Base-by-base conservation (phyloP, 352 stramenopile species). In the Aphanomyces cochlioides region DNA sequence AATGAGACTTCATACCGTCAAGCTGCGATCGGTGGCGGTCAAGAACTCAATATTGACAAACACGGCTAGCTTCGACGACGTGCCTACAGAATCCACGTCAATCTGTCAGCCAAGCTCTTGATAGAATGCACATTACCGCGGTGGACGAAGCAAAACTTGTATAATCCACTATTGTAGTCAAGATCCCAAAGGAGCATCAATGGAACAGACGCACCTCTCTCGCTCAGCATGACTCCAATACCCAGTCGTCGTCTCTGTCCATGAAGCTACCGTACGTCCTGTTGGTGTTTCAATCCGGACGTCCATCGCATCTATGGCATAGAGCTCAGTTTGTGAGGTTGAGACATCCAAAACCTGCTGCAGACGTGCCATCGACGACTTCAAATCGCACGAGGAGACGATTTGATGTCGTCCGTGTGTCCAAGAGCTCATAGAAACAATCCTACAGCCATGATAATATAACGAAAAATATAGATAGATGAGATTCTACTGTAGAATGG, bases 11-110 rank as follows among this genome's bases (percentile, higher is more conserved):
- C 2, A 53, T 58, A 58, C 50, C 7, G 50, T 19, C 7, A 58
- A 19, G 13, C 21, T 17, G 21, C 50, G 50, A 36, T 58, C 50
- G 15, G 10, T 19, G 15, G 50, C 50, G 7, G 50, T 19, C 7
- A 58, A 19, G 50, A 58, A 58, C 17, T 58, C 50, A 36, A 58
- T 58, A 28, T 58, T 19, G 21, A 58, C 50, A 58, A 58, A 36
- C 50, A 58, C 50, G 15, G 50, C 50, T 8, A 58, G 1, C 7
- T 8, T 8, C 1, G 50, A 19, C 50, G 50, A 58, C 7, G 13
- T 58, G 50, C 50, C 50, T 58, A 58, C 50, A 58, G 15, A 36
- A 15, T 1, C 7, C 7, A 19, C 17, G 50, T 36, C 50, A 58
- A 37, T 28, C 19, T 58, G 1, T 58, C 21, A 19, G 50, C 17